Percentiles rank a stretch among this genome's conserved stretches.
These are phyloP conservation scores for Euphorbia lathyris DNA, from an alignment of 345 rosid genomes.

Conservation along the genomic window DNA sequence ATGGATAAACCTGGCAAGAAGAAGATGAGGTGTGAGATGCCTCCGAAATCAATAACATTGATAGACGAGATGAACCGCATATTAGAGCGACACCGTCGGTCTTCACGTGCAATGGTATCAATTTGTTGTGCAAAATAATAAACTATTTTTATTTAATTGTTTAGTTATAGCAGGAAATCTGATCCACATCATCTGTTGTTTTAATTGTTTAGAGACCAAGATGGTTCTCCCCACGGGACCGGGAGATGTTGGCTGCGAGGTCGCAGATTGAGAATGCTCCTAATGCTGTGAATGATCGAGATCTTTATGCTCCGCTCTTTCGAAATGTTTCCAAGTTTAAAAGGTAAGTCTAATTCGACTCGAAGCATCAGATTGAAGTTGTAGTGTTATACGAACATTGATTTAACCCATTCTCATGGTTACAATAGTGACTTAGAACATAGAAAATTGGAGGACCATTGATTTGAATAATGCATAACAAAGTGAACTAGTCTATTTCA, in stretches of 20 bases:
- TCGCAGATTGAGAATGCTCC: constrained; percentile 65
- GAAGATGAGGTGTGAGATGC: constrained; percentile 59
- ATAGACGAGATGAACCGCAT: constrained; percentile 62
- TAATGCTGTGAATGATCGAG: constrained; percentile 30
- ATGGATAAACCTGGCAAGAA: constrained; percentile 36
- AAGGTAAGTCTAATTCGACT: constrained; percentile 40
- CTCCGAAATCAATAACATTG: constrained; percentile 69
- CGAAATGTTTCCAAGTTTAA: constrained; percentile 84
- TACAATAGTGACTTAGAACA: neutral
- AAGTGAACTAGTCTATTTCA: neutral
- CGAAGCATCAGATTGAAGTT: neutral
- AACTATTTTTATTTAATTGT: constrained; percentile 5
- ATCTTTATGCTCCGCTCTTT: constrained; percentile 76
- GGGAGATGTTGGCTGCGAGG: constrained; percentile 62
- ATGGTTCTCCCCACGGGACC: constrained; percentile 68
- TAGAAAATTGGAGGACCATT: neutral
- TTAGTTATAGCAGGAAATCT: constrained; percentile 9
- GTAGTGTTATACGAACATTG: neutral
- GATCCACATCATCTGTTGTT: neutral
- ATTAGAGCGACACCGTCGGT: constrained; percentile 44
- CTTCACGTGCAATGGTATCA: constrained; percentile 74
- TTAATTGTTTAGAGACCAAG: constrained; percentile 72
- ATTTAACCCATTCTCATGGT: neutral
- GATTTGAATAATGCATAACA: neutral
- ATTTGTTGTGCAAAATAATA: neutral